These are phyloP conservation scores for Termitomyces sp. DNA, from an alignment of 768 basidiomycete species.

Conservation along the genomic window DNA sequence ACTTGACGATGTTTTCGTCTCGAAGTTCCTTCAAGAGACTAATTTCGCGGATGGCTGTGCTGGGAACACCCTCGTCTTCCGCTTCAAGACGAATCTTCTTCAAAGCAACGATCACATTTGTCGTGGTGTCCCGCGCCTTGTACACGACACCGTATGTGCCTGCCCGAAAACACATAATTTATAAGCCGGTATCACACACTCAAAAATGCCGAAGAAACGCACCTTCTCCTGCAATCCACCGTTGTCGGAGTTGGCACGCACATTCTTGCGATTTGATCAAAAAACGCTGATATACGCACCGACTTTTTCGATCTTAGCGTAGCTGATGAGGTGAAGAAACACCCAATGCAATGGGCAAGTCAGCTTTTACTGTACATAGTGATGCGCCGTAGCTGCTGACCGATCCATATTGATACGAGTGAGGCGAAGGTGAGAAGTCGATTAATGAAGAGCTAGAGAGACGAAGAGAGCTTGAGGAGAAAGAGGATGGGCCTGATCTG, in stretches of 20 bases:
- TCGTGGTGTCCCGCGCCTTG: constrained; percentile 82
- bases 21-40: constrained; percentile 94
- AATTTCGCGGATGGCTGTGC: constrained; percentile 97
- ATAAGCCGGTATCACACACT: constrained; percentile 6
- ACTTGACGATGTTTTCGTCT: constrained; percentile 95
- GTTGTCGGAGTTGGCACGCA: constrained; percentile 1
- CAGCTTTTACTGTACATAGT: constrained; percentile 11
- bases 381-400: constrained; percentile 22
- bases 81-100: constrained; percentile 99
- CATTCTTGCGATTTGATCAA: constrained; percentile 1
- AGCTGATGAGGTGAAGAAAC: constrained; percentile 42
- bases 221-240: constrained; percentile 43
- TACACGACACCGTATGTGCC: constrained; percentile 99
- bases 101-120: constrained; percentile 84
- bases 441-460: constrained; percentile 6
- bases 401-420: constrained; percentile 33
- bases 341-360: constrained; percentile 8
- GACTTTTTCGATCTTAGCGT: constrained; percentile 97
- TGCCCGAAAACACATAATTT: constrained; percentile 24
- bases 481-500: constrained; percentile 12
- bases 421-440: background rate
- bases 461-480: constrained; percentile 9
- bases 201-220: constrained; percentile 12
- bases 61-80: constrained; percentile 98
- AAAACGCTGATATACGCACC: constrained; percentile 54